phyloP scores from a whole-genome alignment of 305 asterid genomes.

The Fraxinus latifolia region DNA sequence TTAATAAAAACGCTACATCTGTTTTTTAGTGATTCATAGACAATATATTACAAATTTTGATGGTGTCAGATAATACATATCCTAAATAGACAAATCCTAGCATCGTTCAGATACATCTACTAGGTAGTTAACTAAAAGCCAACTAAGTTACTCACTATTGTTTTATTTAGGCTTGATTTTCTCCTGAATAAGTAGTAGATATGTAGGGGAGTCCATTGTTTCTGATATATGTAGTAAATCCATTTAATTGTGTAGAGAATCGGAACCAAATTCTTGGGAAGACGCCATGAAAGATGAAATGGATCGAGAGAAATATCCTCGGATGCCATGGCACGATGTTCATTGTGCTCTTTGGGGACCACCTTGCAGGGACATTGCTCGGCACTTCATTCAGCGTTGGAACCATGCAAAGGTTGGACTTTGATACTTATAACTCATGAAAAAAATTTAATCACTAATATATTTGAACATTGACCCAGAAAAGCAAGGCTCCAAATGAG shows the following conservation, averaged over 20 bases:
- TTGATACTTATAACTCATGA: conserved; percentile 7
- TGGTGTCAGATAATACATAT: not conserved
- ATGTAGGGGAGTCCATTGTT: conserved; percentile 3
- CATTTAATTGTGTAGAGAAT: conserved; percentile 48
- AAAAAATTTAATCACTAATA: conserved; percentile 30
- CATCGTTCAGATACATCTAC: conserved; percentile 3
- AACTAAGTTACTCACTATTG: not conserved
- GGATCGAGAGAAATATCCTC: conserved; percentile 73
- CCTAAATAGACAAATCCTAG: not conserved
- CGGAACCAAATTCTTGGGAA: conserved; percentile 96
- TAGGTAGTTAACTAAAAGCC: not conserved
- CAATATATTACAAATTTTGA: not conserved
- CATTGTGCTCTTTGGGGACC: conserved; percentile 99
- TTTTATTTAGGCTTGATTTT: not conserved
- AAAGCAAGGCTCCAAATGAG: conserved; percentile 85
- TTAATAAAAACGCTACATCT: not conserved
- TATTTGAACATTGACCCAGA: conserved; percentile 45
- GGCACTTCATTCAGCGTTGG: conserved; percentile 99
- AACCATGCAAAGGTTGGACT: conserved; percentile 73
- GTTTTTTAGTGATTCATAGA: not conserved
- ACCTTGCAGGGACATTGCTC: conserved; percentile 89
- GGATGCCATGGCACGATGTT: conserved; percentile 99
- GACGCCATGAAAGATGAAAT: conserved; percentile 75
- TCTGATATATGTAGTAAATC: not conserved
- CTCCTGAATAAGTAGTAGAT: not conserved